Evolutionary conservation across 2,329 filamentous ascomycete species (phyloP), one percentile per base, ranked within the genome.

Genomic region (Dactylellina haptotyla): DNA sequence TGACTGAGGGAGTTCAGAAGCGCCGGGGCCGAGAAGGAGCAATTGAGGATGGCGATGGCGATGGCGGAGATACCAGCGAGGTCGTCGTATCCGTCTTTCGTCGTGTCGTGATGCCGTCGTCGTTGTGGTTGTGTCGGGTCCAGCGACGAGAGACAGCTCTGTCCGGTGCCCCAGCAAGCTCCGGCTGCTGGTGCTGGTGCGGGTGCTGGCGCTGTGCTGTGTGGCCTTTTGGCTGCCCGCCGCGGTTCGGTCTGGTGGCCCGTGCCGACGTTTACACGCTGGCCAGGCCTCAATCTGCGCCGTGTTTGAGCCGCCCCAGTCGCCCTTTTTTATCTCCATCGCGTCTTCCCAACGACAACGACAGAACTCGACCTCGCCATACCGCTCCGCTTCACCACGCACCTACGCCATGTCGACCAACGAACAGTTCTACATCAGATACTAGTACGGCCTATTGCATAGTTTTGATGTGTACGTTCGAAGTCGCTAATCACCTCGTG

Each of bases 341-440:
- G 69, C 69, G 61, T 73, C 69, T 61, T 73, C 53, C 46, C 58
- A 41, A 34, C 51, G 26, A 64, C 39, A 10, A 46, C 18, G 12
- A 18, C 41, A 23, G 16, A 23, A 46, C 37, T 50, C 53, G 28
- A 65, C 30, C 20, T 39, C 43, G 23, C 30, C 25, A 8, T 16
- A 20, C 43, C 18, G n/a, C 32, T 54, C 32, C 6, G 2, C 20
- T 50, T 26, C 28, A 48, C 43, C 57, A 57, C 62, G 34, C 34
- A 43, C 28, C 16, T 57, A 50, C 77, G 84, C 79, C 72, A 93
- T 90, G 86, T 84, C 90, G 77, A 84, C 86, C 69, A 90, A 86
- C 81, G 93, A 97, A 79, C 89, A 90, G 5, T 98, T 99, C 81
- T 99, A 99, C 80, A 84, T 99, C 77, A 89, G 95, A 79, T 99